Base-by-base conservation (phyloP, 192 early-diverging fungal species). In the Entomortierella parvispora region DNA sequence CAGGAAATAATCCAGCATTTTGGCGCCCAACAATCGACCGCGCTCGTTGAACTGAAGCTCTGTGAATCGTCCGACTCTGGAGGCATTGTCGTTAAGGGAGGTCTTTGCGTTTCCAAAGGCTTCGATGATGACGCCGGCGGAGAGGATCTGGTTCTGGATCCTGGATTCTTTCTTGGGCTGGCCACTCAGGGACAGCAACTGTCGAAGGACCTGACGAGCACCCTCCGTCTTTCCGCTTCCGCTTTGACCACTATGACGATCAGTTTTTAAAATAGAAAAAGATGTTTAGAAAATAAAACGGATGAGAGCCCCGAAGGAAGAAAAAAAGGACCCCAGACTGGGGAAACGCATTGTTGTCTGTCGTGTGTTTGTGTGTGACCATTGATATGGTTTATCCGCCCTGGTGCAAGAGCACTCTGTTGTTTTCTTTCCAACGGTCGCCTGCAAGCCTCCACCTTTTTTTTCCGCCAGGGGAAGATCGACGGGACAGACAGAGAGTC, bases 21-120 rank as follows among this genome's bases (percentile, higher is more conserved):
- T 95, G 18, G 92, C 90, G 9, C 97, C 97, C 20, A 96, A 87
- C 62, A 96, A 86, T 43, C 91, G 91, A 10, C 94, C 94, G n/a
- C 93, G 89, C 76, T 93, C 93, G 76, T 96, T 93, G 68, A 95
- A 98, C 69, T 96, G 94, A 46, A 98, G 80, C 86, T 96, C 94
- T 4, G 91, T 91, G 65, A 93, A 96, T 56, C 90, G 87, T 12
- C 92, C 94, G 53, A 93, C 91, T 40, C 94, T 88, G 26, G 95
- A 95, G 7, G 94, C 93, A 77, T 95, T 92, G 56, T 84, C 72
- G 77, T 94, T 93, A 47, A 80, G 69, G 45, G 82, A 62, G 5
- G 94, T 94, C 68, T 89, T 89, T 43, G 94, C 93, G 54, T 95
- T 92, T 45, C 94, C 95, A 86, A 97, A 97, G 2, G 93, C 92